phyloP scores from a whole-genome alignment of 768 basidiomycete species.

The Mycena capillaripes region DNA sequence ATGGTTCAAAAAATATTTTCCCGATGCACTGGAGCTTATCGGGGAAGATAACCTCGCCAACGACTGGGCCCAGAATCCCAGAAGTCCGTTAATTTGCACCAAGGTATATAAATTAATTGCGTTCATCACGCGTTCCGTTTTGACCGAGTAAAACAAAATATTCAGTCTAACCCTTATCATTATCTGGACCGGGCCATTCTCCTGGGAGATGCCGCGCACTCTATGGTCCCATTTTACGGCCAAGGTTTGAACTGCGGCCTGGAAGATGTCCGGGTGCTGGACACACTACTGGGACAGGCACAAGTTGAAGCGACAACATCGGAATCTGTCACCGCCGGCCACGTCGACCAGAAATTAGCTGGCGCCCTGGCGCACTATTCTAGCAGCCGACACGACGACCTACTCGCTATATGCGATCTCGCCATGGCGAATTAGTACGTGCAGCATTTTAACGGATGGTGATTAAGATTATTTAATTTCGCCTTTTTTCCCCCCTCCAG shows the following conservation, averaged over 20 bases:
- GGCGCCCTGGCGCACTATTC: conserved; percentile 85
- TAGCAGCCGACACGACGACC: conserved; percentile 85
- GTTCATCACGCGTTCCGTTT: conserved; percentile 39
- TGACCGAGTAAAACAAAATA: conserved; percentile 31
- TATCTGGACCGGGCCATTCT: conserved; percentile 90
- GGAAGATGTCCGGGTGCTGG: conserved; percentile 95
- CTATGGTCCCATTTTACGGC: conserved; percentile 99
- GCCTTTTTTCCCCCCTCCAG: conserved; percentile 65
- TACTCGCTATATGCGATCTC: conserved; percentile 90
- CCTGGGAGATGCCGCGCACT: conserved; percentile 95
- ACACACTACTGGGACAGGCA: conserved; percentile 79
- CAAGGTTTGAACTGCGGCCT: conserved; percentile 98
- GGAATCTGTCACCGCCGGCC: conserved; percentile 48
- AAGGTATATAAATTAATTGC: conserved; percentile 73
- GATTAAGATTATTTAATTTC: conserved; percentile 38
- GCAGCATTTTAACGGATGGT: conserved; percentile 41
- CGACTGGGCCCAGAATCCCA: conserved; percentile 88
- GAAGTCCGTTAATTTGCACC: conserved; percentile 91
- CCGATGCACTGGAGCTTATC: conserved; percentile 88
- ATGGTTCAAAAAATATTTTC: conserved; percentile 90
- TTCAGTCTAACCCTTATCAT: conserved; percentile 88
- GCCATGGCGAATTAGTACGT: conserved; percentile 98
- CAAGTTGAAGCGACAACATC: conserved; percentile 66
- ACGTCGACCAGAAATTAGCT: conserved; percentile 70
- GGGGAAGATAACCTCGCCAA: conserved; percentile 83